These are phyloP conservation scores for Thielaviopsis musarum DNA, from an alignment of 2,329 filamentous ascomycete genomes.

Conservation along the genomic window DNA sequence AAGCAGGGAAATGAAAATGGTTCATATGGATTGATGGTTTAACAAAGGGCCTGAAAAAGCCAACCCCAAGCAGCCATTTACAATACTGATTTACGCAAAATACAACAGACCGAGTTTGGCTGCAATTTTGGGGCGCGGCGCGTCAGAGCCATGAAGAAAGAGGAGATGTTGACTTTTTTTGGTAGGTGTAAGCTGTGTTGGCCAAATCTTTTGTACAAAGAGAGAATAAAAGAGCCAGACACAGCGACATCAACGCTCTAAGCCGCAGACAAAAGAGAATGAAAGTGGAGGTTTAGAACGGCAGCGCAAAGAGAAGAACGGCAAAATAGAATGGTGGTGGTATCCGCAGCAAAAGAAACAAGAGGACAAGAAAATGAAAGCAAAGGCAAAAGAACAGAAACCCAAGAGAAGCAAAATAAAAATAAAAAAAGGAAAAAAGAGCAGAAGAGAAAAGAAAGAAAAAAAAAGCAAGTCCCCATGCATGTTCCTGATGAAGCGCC, in stretches of 20 bases:
- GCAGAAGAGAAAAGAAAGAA: neutral
- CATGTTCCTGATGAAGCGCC: neutral
- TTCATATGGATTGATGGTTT: neutral
- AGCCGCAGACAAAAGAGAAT: neutral
- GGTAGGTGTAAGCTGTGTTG: conserved; percentile 10
- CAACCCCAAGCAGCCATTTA: neutral
- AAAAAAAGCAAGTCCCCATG: neutral
- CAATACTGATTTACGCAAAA: neutral
- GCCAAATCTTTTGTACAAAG: neutral
- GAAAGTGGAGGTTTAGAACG: neutral
- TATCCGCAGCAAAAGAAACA: conserved; percentile 1
- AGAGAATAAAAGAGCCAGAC: neutral
- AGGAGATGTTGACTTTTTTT: conserved; percentile 11
- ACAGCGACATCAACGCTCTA: neutral
- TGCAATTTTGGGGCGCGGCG: neutral
- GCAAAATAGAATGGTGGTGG: neutral
- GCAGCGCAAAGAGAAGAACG: conserved; percentile 8
- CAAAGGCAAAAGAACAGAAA: neutral
- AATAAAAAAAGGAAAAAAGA: neutral
- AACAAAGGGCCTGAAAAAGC: neutral
- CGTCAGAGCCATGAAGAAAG: conserved; percentile 1
- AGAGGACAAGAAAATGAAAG: neutral
- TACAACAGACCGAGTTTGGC: neutral
- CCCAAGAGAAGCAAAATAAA: neutral
- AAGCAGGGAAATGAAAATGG: neutral